Base-by-base conservation (phyloP, 78 protist species). In the Planoprotostelium fungivorum region DNA sequence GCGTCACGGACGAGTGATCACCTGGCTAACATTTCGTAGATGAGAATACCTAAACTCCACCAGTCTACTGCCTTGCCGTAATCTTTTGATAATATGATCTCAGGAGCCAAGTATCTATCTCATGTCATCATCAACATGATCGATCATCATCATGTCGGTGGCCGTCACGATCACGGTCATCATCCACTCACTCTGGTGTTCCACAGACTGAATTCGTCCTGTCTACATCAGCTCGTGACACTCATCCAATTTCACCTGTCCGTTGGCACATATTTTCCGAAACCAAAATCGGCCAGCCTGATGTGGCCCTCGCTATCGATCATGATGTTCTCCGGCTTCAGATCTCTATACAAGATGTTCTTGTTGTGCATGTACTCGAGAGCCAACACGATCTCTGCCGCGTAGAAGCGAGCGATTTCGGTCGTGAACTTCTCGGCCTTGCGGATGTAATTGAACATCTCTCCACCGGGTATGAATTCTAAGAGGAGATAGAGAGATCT, bases 11-110 rank as follows among this genome's bases (percentile, higher is more conserved):
- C n/a, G 25, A 93, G 96, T 10, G 94, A 90, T 29, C 95, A 91
- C 83, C 92, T 93, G 36, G 91, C 89, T 37, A 95, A 37, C 93
- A 90, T 88, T 89, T 90, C 97, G 86, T 91, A 95, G 29, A 91
- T 89, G n/a, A 90, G 51, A n/a, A 93, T 88, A 73, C 95, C 99
- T 37, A 98, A 63, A 9, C 99, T 96, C 99, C 99, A 98, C 99
- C 99, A 98, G 93, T 98, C 99, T 0, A 98, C 98, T 0, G 97
- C 98, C 85, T 98, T 97, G 34, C 98, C 97, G 93, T 98, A 98
- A 63, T 98, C 98, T 87, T 89, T 96, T 86, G 88, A 36, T 88
- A 92, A 96, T 73, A 97, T 96, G 37, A 97, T 94, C 91, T 97
- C 98, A 0, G 98, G 98, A 0, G 98, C 98, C 28, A 98, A 51